Percentiles rank a stretch among this genome's conserved stretches.
These are phyloP conservation scores for Rhexocercosporidium sp. DNA, from an alignment of 2,329 filamentous ascomycete genomes.

Conservation along the genomic window DNA sequence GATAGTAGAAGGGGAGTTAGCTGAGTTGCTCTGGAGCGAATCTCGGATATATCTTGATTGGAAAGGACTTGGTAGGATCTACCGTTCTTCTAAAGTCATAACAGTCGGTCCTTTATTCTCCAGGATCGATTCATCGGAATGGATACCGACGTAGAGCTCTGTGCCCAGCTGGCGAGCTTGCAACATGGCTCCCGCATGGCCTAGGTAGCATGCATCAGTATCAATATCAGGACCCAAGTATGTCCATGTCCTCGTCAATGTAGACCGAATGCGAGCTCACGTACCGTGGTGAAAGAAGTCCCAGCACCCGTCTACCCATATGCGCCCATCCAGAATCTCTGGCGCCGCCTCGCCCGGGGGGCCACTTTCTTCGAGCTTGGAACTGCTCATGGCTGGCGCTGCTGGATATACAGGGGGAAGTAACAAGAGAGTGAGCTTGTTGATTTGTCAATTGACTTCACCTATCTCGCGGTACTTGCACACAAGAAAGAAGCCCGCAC, in stretches of 20 bases:
- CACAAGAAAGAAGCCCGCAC: neutral
- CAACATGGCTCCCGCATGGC: conserved; percentile 95
- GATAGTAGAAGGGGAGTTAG: conserved; percentile 40
- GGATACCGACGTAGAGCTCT: conserved; percentile 89
- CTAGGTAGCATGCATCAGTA: conserved; percentile 49
- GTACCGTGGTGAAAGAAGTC: conserved; percentile 97
- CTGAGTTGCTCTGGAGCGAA: conserved; percentile 24
- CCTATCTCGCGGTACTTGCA: neutral
- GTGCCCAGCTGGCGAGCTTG: conserved; percentile 91
- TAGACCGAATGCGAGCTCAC: conserved; percentile 27
- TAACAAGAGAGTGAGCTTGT: neutral
- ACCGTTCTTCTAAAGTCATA: conserved; percentile 91
- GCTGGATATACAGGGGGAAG: neutral
- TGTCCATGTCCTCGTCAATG: neutral
- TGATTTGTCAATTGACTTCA: neutral
- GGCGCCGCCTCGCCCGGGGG: conserved; percentile 40
- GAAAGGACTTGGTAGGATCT: conserved; percentile 36
- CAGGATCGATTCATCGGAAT: conserved; percentile 93
- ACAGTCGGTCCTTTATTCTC: conserved; percentile 98
- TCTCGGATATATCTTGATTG: conserved; percentile 7
- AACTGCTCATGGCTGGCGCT: conserved; percentile 20
- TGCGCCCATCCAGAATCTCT: conserved; percentile 64
- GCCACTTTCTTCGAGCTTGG: conserved; percentile 27
- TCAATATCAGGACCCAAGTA: conserved; percentile 10
- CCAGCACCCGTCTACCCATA: conserved; percentile 99